These are phyloP conservation scores for Mycothermus thermophilus DNA, from an alignment of 495 filamentous ascomycete genomes.

Conservation along the genomic window DNA sequence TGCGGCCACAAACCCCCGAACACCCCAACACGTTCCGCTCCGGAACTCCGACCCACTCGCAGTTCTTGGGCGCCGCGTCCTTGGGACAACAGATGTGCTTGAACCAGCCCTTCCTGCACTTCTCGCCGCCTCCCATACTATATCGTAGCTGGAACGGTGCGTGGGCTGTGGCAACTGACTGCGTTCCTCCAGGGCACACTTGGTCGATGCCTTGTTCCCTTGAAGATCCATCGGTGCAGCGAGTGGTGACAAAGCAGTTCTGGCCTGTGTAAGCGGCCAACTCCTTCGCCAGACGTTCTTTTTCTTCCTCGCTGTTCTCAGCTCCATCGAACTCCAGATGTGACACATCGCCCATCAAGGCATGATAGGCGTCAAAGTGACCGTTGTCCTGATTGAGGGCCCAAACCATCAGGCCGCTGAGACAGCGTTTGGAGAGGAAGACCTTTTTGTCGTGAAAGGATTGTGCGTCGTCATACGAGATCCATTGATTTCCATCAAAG, in stretches of 20 bases:
- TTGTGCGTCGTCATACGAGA: constrained; percentile 27
- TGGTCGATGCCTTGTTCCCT: no score
- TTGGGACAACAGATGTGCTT: constrained; percentile 24
- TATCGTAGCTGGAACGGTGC: constrained; percentile 13
- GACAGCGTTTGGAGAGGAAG: not conserved
- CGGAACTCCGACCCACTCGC: constrained; percentile 2
- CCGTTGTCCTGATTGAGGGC: no score
- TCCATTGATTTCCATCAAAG: constrained; percentile 28
- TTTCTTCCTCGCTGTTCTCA: no score
- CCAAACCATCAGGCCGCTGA: constrained; percentile 4
- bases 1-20: not conserved
- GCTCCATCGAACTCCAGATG: no score
- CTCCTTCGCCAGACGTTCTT: no score
- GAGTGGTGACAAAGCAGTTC: no score
- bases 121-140: no score
- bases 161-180: constrained; percentile 14
- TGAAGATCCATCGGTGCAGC: no score
- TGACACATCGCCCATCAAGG: no score
- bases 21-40: not conserved
- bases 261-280: no score
- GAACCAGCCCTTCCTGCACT: constrained; percentile 14
- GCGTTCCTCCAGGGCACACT: no score
- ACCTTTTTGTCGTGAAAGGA: constrained; percentile 26
- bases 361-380: no score
- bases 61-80: constrained; percentile 20